These are phyloP conservation scores for Phytophthora pisi DNA, from an alignment of 352 stramenopile genomes.

Conservation along the genomic window DNA sequence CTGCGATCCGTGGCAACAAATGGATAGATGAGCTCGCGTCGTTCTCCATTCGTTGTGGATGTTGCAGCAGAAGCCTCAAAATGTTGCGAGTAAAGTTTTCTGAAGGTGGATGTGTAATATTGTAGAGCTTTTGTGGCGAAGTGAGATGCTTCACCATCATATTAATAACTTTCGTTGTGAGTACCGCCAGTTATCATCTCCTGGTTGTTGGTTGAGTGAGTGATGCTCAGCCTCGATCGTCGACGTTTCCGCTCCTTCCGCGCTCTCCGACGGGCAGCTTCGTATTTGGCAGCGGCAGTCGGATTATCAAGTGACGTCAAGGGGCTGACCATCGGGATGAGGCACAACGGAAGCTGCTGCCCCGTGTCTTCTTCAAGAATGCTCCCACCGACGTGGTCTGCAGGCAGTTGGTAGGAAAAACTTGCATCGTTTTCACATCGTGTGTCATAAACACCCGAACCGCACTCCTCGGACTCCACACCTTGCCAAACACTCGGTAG, in stretches of 20 bases:
- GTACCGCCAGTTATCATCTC: no score
- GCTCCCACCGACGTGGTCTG: background rate
- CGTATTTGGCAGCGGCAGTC: conserved; percentile 58
- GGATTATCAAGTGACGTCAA: conserved; percentile 71
- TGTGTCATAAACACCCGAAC: background rate
- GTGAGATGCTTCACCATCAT: background rate
- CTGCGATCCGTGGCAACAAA: conserved; percentile 24
- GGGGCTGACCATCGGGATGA: conserved; percentile 75
- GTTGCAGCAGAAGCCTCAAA: background rate
- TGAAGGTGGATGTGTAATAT: background rate
- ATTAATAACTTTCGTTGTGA: no score
- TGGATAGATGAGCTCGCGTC: conserved; percentile 15
- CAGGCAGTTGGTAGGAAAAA: conserved; percentile 6
- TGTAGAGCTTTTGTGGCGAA: background rate
- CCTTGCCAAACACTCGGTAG: no score
- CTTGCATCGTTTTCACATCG: conserved; percentile 16
- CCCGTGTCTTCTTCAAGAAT: conserved; percentile 17
- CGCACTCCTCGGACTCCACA: conserved; percentile 4
- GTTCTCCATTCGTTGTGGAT: conserved; percentile 2
- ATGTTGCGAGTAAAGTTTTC: background rate
- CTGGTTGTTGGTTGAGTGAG: no score
- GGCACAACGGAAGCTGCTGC: conserved; percentile 58
- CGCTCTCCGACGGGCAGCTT: conserved; percentile 46
- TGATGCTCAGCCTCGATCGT: conserved; percentile 10
- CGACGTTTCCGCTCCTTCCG: conserved; percentile 31